Evolutionary conservation across 2,329 filamentous ascomycete genomes (phyloP).

Genomic region (Cordyceps javanica): DNA sequence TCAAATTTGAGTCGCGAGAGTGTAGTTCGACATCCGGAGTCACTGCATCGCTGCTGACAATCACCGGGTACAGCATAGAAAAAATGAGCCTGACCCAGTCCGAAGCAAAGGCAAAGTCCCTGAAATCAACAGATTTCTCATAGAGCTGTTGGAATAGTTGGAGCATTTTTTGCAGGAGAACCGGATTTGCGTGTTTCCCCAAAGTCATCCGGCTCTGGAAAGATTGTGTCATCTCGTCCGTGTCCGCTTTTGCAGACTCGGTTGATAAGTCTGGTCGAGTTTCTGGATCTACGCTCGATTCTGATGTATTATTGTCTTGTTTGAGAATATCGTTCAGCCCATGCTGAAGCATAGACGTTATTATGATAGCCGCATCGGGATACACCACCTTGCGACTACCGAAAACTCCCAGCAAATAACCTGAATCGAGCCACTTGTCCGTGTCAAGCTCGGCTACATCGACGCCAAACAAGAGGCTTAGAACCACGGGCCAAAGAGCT

Average conservation of each 20-base stretch:
- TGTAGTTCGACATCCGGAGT: slow-evolving; percentile 82
- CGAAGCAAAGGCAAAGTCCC: slow-evolving; percentile 74
- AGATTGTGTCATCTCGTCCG: neutral
- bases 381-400: slow-evolving; percentile 61
- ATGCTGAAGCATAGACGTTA: slow-evolving; percentile 81
- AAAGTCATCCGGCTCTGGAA: slow-evolving; percentile 13
- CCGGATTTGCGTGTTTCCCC: slow-evolving; percentile 27
- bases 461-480: slow-evolving; percentile 80
- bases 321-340: slow-evolving; percentile 67
- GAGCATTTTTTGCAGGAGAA: slow-evolving; percentile 68
- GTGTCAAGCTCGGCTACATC: slow-evolving; percentile 73
- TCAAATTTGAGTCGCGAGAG: slow-evolving; percentile 72
- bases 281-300: neutral
- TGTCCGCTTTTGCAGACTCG: neutral
- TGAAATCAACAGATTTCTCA: slow-evolving; percentile 66
- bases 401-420: slow-evolving; percentile 69
- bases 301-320: slow-evolving; percentile 34
- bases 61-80: slow-evolving; percentile 74
- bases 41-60: slow-evolving; percentile 80
- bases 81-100: slow-evolving; percentile 78
- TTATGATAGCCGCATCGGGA: slow-evolving; percentile 71
- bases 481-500: slow-evolving; percentile 78
- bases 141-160: slow-evolving; percentile 77
- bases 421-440: slow-evolving; percentile 66
- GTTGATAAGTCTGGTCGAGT: neutral